A percentile compares a stretch with the other conserved stretches of the same genome.
Conservation (phyloP, 352 stramenopile genomes). For the Phytophthora crassamura region DNA sequence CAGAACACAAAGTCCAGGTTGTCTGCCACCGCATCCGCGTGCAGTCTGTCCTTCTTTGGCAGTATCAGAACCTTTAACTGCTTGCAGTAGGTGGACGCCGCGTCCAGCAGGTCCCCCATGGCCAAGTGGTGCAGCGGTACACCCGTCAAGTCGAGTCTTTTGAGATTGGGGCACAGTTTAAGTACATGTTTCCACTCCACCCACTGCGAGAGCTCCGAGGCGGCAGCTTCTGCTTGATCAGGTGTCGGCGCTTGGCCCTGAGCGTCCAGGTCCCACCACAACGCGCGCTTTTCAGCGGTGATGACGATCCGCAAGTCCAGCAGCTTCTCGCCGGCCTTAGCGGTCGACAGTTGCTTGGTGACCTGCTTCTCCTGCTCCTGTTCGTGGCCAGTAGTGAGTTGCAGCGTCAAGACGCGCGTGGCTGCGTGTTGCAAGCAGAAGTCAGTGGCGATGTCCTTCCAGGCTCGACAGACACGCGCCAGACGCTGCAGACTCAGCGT, state of each 20-base stretch:
- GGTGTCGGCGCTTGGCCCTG: conserved; percentile 4
- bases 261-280: conserved; percentile 50
- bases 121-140: conserved; percentile 53
- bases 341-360: conserved; percentile 14
- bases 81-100: conserved; percentile 36
- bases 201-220: conserved; percentile 35
- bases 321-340: conserved; percentile 19
- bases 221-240: conserved; percentile 2
- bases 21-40: conserved; percentile 43
- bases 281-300: conserved; percentile 22
- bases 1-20: conserved; percentile 52
- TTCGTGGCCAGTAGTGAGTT: conserved; percentile 38
- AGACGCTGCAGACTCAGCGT: conserved; percentile 33
- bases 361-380: conserved; percentile 32
- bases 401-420: conserved; percentile 33
- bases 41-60: conserved; percentile 35
- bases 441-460: conserved; percentile 26
- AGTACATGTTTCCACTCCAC: conserved; percentile 54
- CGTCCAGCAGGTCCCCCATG: conserved; percentile 46
- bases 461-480: conserved; percentile 39
- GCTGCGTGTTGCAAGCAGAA: conserved; percentile 29
- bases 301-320: conserved; percentile 43
- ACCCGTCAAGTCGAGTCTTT: conserved; percentile 47
- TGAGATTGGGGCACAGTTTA: conserved; percentile 40
- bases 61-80: conserved; percentile 49